Percentiles rank a stretch among this genome's conserved stretches.
Conservation (phyloP, 352 stramenopile species). For the Phytophthora hibernalis region DNA sequence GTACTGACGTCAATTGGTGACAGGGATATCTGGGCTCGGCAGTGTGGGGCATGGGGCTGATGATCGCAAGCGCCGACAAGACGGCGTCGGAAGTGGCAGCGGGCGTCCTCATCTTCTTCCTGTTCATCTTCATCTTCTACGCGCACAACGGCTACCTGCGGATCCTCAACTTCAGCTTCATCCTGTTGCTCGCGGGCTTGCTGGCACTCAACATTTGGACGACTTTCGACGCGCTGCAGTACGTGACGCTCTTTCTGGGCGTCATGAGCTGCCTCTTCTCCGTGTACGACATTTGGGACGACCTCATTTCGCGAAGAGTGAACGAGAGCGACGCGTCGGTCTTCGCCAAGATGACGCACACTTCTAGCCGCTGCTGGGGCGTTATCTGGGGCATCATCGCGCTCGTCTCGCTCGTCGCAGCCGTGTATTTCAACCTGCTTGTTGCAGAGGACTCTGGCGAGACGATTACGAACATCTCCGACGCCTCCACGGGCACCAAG, state of each 20-base stretch:
- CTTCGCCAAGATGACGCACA: slow-evolving; percentile 92
- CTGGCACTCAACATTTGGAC: slow-evolving; percentile 77
- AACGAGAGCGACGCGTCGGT: slow-evolving; percentile 90
- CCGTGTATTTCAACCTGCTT: slow-evolving; percentile 88
- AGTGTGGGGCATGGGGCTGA: slow-evolving; percentile 88
- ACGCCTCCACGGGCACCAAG: slow-evolving; percentile 68
- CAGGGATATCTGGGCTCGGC: slow-evolving; percentile 89
- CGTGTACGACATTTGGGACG: slow-evolving; percentile 93
- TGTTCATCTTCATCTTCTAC: slow-evolving; percentile 88
- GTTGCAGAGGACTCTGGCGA: slow-evolving; percentile 64
- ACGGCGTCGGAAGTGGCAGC: slow-evolving; percentile 73
- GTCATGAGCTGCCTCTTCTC: slow-evolving; percentile 93
- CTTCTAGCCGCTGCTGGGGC: slow-evolving; percentile 90
- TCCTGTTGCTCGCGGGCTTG: slow-evolving; percentile 80
- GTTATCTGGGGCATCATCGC: slow-evolving; percentile 89
- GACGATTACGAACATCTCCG: slow-evolving; percentile 52
- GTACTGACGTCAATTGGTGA: slow-evolving; percentile 1
- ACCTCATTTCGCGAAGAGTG: slow-evolving; percentile 89
- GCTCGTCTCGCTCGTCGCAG: slow-evolving; percentile 73
- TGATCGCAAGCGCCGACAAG: slow-evolving; percentile 74
- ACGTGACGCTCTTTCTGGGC: slow-evolving; percentile 88
- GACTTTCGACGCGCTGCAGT: slow-evolving; percentile 72
- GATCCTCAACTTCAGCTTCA: slow-evolving; percentile 85
- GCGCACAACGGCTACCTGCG: slow-evolving; percentile 90
- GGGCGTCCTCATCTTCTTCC: slow-evolving; percentile 88